Evolutionary conservation across 176 grass and related monocot genomes (phyloP), one percentile per base, ranked within the genome.

Genomic region (Oryza australiensis): DNA sequence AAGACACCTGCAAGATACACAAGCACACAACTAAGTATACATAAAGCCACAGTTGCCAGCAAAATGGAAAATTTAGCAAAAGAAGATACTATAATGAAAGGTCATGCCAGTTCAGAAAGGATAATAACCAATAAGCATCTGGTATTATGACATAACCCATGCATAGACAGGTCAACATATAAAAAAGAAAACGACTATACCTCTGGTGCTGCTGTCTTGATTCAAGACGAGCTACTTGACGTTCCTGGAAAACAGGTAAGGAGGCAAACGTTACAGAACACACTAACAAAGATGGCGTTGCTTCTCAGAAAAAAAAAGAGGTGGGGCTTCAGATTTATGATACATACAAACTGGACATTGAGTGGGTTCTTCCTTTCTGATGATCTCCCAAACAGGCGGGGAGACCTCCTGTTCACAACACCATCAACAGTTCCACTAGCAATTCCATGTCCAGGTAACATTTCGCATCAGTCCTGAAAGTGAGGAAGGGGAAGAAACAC

Each of bases 321-420:
- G 27, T 41, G 75, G 66, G 24, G 9, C 2, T 7, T 26, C 76
- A 81, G 34, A 46, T 62, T 9, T 62, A 60, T n/a, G 64, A 49
- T 8, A 77, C 88, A 68, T 86, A 90, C 88, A 82, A 89, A 90
- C 48, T 86, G 73, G 53, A 28, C 68, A 66, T 90, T 82, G 67
- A 77, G 24, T 37, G 83, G 83, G 67, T 68, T 86, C 79, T 90
- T 90, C 88, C 79, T 86, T 79, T 82, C 83, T 45, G 83, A 90
- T 40, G 74, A 23, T 45, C 62, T 75, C 35, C 62, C 74, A 38
- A 90, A 90, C 16, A 90, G 35, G 60, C 62, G 78, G 12, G 27
- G 67, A 20, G 80, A 68, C 83, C 69, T 90, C 60, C 73, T 86
- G 55, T 62, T 89, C 3, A 76, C 73, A 68, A 71, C 22, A 75